Evolutionary conservation across 108 stramenopile species (phyloP), one percentile per base, ranked within the genome.

Genomic region (Bacterosira constricta): DNA sequence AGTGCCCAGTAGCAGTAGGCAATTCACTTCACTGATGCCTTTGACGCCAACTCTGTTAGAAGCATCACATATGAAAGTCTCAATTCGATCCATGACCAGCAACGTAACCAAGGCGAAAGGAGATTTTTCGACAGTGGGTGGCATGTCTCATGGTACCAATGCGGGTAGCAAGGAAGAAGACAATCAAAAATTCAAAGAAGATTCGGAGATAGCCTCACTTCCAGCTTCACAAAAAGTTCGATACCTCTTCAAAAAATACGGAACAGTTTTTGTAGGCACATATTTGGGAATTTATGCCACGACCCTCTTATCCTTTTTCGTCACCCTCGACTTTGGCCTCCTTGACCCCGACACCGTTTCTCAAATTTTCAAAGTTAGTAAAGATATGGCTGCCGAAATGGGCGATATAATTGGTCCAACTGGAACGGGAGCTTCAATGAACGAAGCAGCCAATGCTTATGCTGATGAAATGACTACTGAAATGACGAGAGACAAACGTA

Each of bases 251-350:
- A 71, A 75, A 35, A 74, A 83, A 63, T 95, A 95, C 47, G 93
- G 93, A 9, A 49, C 63, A 25, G 63, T 87, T 9, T 92, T 92
- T 71, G 71, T 90, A 0, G 90, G 83, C 21, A 92, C 90, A 4
- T 90, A 95, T 50, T 49, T 86, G 17, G 36, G 55, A 5, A 72
- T 95, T 1, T 95, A 95, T 49, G 36, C 79, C 23, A 36, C 81
- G 17, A 91, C 90, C 1, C 69, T 95, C 7, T 70, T 72, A 4
- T 47, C 69, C 30, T 62, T 92, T 6, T 95, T 83, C 69, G 41
- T 79, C 25, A 81, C 83, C 15, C 72, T 95, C 60, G 87, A 92
- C 53, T 81, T 76, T 2, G 93, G 93, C 18, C 37, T 89, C 2
- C 66, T 95, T 18, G 90, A 95, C 78, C 89, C 90, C 3, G 86